A percentile compares a stretch with the other conserved stretches of the same genome.
Evolutionary conservation across 2,329 filamentous ascomycete species (phyloP).

Genomic region (Tolypocladium sp.): DNA sequence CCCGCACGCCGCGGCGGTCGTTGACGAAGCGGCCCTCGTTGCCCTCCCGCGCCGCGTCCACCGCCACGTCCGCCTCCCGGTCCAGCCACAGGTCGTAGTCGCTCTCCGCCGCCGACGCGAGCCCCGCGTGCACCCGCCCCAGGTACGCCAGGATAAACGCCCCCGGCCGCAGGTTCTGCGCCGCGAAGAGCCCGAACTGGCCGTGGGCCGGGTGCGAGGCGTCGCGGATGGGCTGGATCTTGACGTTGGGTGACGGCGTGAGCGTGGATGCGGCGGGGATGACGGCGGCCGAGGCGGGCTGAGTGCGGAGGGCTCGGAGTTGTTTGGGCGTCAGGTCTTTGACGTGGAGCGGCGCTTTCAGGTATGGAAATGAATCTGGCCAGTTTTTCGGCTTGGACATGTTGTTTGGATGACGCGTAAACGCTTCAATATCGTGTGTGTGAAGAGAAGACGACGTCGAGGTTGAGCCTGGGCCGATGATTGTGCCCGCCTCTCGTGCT

Average conservation of each 20-base stretch:
- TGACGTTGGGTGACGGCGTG: constrained; percentile 39
- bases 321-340: constrained; percentile 34
- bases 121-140: constrained; percentile 40
- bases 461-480: neutral
- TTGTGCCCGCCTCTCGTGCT: no score
- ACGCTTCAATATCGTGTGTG: neutral
- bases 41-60: constrained; percentile 48
- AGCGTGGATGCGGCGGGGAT: constrained; percentile 20
- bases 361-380: constrained; percentile 44
- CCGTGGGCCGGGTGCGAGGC: constrained; percentile 46
- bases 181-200: constrained; percentile 53
- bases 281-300: constrained; percentile 8
- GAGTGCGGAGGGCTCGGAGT: constrained; percentile 24
- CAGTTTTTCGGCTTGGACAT: constrained; percentile 45
- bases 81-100: constrained; percentile 60
- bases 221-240: constrained; percentile 42
- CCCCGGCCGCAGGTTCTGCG: constrained; percentile 41
- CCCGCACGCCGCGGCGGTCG: constrained; percentile 52
- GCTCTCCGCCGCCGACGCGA: constrained; percentile 16
- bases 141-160: constrained; percentile 53
- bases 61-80: constrained; percentile 43
- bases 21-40: constrained; percentile 61
- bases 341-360: constrained; percentile 39
- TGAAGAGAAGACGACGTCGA: neutral
- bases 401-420: neutral